Conservation (phyloP, 352 stramenopile species). For the Pythium sp. region DNA sequence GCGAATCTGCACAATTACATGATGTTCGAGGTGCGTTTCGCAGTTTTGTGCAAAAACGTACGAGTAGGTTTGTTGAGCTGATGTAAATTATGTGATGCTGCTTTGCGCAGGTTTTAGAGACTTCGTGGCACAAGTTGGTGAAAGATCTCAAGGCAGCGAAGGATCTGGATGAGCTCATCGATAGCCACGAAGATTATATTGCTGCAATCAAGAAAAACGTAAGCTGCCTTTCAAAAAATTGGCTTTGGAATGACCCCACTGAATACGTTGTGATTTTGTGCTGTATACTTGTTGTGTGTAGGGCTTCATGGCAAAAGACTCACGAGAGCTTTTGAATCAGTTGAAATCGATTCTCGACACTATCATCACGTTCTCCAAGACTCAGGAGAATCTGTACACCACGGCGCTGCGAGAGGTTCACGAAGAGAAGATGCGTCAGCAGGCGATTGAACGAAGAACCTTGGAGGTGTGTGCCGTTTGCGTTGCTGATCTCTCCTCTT, state of each 20-base stretch:
- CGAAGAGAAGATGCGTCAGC: constrained; percentile 47
- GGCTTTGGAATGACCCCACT: neutral
- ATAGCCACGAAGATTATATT: constrained; percentile 95
- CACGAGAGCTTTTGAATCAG: constrained; percentile 64
- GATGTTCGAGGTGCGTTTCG: constrained; percentile 93
- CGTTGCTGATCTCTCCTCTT: neutral
- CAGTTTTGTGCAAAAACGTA: neutral
- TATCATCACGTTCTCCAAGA: constrained; percentile 83
- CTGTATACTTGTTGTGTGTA: constrained; percentile 18
- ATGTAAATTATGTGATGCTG: neutral
- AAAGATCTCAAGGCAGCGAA: constrained; percentile 87
- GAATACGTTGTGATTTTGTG: neutral
- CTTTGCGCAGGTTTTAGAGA: constrained; percentile 77
- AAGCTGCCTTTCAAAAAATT: constrained; percentile 7
- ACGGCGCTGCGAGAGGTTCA: constrained; percentile 71
- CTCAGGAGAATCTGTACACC: constrained; percentile 81
- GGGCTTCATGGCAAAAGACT: constrained; percentile 85
- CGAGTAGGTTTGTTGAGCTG: neutral
- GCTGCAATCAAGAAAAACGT: constrained; percentile 87
- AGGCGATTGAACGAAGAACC: constrained; percentile 46
- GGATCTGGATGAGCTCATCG: constrained; percentile 95
- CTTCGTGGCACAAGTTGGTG: constrained; percentile 92
- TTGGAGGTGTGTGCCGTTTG: constrained; percentile 30
- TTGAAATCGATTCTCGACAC: constrained; percentile 80
- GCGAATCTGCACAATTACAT: constrained; percentile 98